Evolutionary conservation across 2,329 filamentous ascomycete species (phyloP).

Genomic region (Hypoxylon sp.): DNA sequence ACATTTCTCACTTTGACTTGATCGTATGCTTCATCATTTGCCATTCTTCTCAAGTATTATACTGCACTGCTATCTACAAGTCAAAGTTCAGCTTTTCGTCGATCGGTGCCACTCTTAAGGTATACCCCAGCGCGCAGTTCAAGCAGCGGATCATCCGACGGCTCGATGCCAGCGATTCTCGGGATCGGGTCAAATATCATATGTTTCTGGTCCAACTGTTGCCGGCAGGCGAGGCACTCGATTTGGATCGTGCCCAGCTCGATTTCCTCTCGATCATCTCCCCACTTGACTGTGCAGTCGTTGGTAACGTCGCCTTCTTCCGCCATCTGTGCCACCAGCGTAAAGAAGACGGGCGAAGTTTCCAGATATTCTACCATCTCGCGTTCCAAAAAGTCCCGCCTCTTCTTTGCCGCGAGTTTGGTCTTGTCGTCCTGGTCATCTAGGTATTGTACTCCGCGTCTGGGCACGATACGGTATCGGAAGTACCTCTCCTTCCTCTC

Average conservation of each 20-base stretch:
- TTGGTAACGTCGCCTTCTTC: slow-evolving; percentile 19
- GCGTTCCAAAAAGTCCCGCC: slow-evolving; percentile 15
- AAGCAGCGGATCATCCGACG: slow-evolving; percentile 61
- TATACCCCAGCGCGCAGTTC: slow-evolving; percentile 68
- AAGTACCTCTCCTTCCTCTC: slow-evolving; percentile 18
- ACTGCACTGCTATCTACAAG: not conserved
- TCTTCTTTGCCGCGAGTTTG: too few relatives aligned
- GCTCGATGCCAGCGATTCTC: slow-evolving; percentile 28
- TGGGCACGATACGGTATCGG: slow-evolving; percentile 24
- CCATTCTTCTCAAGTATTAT: not conserved
- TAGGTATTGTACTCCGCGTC: slow-evolving; percentile 11
- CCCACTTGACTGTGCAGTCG: slow-evolving; percentile 28
- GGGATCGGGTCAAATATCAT: slow-evolving; percentile 67
- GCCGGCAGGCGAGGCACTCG: slow-evolving; percentile 1
- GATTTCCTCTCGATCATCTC: slow-evolving; percentile 13
- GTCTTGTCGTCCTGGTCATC: slow-evolving; percentile 10
- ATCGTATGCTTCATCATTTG: not conserved
- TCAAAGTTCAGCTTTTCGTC: slow-evolving; percentile 53
- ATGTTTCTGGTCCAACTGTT: slow-evolving; percentile 49
- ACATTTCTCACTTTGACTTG: too few relatives aligned
- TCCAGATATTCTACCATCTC: slow-evolving; percentile 11
- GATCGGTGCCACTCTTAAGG: slow-evolving; percentile 65
- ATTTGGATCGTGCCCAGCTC: slow-evolving; percentile 21
- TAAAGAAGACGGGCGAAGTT: slow-evolving; percentile 15
- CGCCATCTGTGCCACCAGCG: slow-evolving; percentile 24